Evolutionary conservation across 192 early-diverging fungal species (phyloP).

Genomic region (Rhizoclosmatium sp.): DNA sequence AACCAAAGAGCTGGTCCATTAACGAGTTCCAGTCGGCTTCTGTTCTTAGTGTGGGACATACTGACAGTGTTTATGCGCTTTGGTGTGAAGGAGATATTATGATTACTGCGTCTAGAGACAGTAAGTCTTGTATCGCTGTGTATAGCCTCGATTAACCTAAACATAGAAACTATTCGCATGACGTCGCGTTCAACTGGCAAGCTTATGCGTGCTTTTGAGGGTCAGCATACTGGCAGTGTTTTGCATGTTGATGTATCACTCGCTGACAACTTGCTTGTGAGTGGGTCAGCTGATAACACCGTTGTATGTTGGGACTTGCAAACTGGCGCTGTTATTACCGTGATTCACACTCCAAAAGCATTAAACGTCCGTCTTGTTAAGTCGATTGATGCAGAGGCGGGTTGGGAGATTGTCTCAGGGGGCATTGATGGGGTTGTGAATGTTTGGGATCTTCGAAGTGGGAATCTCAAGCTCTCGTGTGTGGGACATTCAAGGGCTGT

Average conservation of each 20-base stretch:
- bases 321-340: constrained; percentile 74
- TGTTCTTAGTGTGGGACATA: constrained; percentile 50
- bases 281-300: constrained; percentile 90
- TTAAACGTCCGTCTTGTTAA: constrained; percentile 53
- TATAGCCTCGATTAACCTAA: no score
- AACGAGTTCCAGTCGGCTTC: no score
- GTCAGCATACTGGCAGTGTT: constrained; percentile 82
- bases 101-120: constrained; percentile 75
- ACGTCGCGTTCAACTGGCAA: constrained; percentile 81
- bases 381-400: constrained; percentile 39
- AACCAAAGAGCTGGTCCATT: no score
- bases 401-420: constrained; percentile 47
- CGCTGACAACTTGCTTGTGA: constrained; percentile 76
- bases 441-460: constrained; percentile 78
- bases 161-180: constrained; percentile 39
- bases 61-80: constrained; percentile 86
- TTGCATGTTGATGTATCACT: constrained; percentile 80
- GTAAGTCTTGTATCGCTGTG: constrained; percentile 32
- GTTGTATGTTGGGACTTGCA: constrained; percentile 91
- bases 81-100: constrained; percentile 76
- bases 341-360: constrained; percentile 46
- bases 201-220: constrained; percentile 61
- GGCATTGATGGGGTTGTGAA: constrained; percentile 59
- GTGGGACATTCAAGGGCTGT: constrained; percentile 78
- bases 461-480: constrained; percentile 61